A percentile compares a stretch with the other conserved stretches of the same genome.
These are phyloP conservation scores for Chrysoporthe puriensis DNA, from an alignment of 2,329 filamentous ascomycete genomes.

Conservation along the genomic window DNA sequence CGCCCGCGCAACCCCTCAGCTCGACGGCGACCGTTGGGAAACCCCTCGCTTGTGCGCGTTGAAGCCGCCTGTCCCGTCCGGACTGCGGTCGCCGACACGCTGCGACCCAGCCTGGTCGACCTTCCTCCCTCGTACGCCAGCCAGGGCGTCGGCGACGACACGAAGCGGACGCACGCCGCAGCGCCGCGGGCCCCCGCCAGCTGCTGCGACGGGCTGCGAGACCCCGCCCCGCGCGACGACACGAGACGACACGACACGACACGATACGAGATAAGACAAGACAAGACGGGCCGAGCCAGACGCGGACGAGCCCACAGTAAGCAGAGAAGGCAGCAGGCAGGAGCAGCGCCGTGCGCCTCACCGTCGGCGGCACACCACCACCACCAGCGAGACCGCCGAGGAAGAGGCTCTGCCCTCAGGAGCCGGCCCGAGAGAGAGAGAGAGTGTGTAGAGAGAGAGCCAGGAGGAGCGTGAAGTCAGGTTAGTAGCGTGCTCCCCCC, in stretches of 20 bases:
- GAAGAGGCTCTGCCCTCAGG: background rate
- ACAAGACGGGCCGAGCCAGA: background rate
- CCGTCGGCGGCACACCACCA: background rate
- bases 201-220: background rate
- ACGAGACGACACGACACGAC: background rate
- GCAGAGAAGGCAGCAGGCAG: background rate
- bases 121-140: background rate
- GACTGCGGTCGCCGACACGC: no score
- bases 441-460: background rate
- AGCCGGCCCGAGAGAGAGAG: background rate
- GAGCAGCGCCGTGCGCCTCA: constrained; percentile 2
- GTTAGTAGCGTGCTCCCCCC: constrained; percentile 4
- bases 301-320: background rate
- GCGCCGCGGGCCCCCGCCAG: background rate
- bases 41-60: background rate
- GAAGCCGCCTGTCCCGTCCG: background rate
- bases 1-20: background rate
- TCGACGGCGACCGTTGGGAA: background rate
- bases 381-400: background rate
- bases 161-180: background rate
- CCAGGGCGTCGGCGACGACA: background rate
- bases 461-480: background rate
- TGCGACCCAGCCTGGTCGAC: background rate
- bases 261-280: background rate
- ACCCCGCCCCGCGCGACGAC: background rate